phyloP scores from a whole-genome alignment of 352 stramenopile species.

The Phytophthora pini region DNA sequence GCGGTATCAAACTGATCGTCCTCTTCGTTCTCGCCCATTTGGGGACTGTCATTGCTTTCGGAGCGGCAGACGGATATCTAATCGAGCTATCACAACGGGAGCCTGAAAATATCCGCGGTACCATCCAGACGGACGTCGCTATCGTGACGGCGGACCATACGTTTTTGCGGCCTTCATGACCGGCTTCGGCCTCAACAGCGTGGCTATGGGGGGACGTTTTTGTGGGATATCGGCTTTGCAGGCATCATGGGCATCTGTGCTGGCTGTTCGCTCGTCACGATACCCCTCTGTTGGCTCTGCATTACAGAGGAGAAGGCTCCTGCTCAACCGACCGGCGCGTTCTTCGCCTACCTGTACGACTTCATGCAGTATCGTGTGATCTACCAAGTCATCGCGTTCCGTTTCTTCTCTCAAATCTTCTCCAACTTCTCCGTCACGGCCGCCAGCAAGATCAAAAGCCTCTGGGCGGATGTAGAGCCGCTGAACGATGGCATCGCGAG shows the following conservation, averaged over 20 bases:
- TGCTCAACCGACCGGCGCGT: conserved; percentile 8
- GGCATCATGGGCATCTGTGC: conserved; percentile 46
- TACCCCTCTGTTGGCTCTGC: conserved; percentile 48
- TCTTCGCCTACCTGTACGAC: conserved; percentile 41
- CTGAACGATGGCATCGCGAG: conserved; percentile 33
- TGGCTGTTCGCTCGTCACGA: conserved; percentile 30
- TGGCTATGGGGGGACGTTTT: conserved; percentile 50
- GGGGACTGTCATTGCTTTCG: conserved; percentile 47
- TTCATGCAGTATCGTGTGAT: conserved; percentile 50
- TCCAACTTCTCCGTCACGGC: conserved; percentile 38
- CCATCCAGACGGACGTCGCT: conserved; percentile 44
- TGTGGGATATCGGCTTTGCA: conserved; percentile 45
- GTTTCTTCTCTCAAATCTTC: conserved; percentile 46
- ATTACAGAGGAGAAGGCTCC: conserved; percentile 41
- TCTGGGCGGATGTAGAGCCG: conserved; percentile 36
- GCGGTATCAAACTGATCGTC: conserved; percentile 45
- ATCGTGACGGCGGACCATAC: conserved; percentile 28
- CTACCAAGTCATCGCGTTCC: conserved; percentile 44
- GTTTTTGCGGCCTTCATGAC: conserved; percentile 49
- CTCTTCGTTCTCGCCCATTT: conserved; percentile 59
- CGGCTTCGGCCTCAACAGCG: conserved; percentile 49
- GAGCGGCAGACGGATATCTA: conserved; percentile 45
- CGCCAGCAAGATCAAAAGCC: conserved; percentile 35
- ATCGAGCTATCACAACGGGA: conserved; percentile 61
- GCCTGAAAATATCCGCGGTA: conserved; percentile 40